Evolutionary conservation across 352 stramenopile genomes (phyloP).

Genomic region (Nothophytophthora sp.): DNA sequence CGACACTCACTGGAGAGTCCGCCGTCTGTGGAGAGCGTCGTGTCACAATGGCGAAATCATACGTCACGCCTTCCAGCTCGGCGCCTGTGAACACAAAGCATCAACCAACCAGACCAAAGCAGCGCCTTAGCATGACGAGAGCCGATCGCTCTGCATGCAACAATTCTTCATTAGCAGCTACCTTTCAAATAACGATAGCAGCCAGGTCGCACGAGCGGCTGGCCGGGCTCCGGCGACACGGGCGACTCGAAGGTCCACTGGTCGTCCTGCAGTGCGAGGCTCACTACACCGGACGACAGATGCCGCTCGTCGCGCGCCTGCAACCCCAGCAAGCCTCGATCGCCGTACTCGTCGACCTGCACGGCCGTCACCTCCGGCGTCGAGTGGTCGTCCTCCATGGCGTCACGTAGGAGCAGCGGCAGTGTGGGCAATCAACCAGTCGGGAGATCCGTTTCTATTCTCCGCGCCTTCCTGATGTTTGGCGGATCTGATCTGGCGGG

Average conservation of each 20-base stretch:
- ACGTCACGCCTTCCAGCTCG: conserved; percentile 51
- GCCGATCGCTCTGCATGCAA: background rate
- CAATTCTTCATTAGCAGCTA: background rate
- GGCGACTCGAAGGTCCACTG: conserved; percentile 56
- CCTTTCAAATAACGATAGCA: conserved; percentile 62
- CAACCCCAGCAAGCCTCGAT: background rate
- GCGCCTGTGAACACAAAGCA: no score
- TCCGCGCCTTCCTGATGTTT: background rate
- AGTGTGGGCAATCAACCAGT: no score
- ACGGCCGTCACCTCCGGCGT: conserved; percentile 35
- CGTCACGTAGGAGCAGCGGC: background rate
- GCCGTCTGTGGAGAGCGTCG: conserved; percentile 23
- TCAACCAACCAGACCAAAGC: no score
- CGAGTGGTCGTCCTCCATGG: conserved; percentile 37
- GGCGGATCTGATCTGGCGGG: background rate
- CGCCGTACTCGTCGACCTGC: conserved; percentile 5
- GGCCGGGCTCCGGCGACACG: conserved; percentile 31
- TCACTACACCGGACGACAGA: conserved; percentile 50
- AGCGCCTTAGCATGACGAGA: no score
- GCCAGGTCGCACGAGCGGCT: conserved; percentile 32
- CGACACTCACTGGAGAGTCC: conserved; percentile 3
- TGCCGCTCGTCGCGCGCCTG: conserved; percentile 32
- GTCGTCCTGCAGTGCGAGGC: conserved; percentile 57
- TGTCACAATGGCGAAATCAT: conserved; percentile 83
- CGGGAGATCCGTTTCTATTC: background rate